Percentiles rank a stretch among this genome's conserved stretches.
These are phyloP conservation scores for Cryphonectria carpinicola DNA, from an alignment of 2,329 filamentous ascomycete genomes.

Conservation along the genomic window DNA sequence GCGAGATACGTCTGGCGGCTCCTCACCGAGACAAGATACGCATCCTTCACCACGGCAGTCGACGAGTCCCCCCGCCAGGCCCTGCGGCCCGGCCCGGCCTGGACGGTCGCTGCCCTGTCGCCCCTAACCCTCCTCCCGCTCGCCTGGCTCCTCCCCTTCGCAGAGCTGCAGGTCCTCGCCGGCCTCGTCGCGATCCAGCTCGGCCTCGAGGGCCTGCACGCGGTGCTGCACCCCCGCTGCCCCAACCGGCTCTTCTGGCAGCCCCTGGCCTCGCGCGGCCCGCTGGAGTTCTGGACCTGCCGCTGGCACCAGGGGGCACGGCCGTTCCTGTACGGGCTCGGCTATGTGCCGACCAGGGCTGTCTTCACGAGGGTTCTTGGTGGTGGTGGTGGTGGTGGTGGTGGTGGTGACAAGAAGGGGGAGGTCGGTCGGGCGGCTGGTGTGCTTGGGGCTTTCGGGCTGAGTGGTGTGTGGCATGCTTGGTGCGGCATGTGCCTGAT, in stretches of 20 bases:
- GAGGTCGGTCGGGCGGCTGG: constrained; percentile 9
- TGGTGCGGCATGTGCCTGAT: constrained; percentile 8
- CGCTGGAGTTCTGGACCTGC: constrained; percentile 15
- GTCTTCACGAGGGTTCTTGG: neutral
- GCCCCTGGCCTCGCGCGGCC: constrained; percentile 2
- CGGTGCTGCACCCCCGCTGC: constrained; percentile 13
- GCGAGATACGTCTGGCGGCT: constrained; percentile 6
- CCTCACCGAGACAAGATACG: constrained; percentile 18
- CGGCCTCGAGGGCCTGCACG: constrained; percentile 10
- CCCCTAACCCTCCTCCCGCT: constrained; percentile 10
- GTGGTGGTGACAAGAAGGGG: neutral
- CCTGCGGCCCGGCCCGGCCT: neutral
- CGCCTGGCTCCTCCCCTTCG: neutral
- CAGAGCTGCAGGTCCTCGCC: constrained; percentile 11
- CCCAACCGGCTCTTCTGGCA: constrained; percentile 11
- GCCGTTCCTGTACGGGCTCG: constrained; percentile 11
- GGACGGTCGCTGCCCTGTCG: neutral
- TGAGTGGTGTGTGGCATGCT: constrained; percentile 21
- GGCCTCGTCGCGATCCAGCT: constrained; percentile 14
- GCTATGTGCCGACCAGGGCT: constrained; percentile 7
- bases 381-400: neutral
- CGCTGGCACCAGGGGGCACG: constrained; percentile 20
- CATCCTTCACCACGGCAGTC: constrained; percentile 19
- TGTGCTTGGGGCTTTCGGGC: constrained; percentile 16
- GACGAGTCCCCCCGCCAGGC: constrained; percentile 7